Evolutionary conservation across 768 basidiomycete genomes (phyloP), one percentile per base, ranked within the genome.

Genomic region (Tylopilus vinaceipallidus): DNA sequence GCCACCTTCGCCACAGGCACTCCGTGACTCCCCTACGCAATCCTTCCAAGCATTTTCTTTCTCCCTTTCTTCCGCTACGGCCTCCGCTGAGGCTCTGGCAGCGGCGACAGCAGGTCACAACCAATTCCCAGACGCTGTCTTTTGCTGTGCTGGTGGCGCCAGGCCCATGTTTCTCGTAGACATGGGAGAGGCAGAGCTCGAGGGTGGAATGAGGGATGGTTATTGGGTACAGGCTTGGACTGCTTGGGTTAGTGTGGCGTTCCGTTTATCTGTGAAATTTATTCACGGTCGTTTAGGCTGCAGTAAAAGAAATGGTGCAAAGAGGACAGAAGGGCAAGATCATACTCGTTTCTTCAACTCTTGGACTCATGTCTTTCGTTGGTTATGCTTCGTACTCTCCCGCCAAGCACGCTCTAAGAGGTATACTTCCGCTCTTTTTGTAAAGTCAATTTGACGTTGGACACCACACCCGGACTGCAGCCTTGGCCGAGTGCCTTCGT

Each of bases 361-460:
- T 93, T 11, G 88, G 83, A 1, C 83, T 83, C 58, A 84, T 91
- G 73, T 77, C 81, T 2, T 80, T 93, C 47, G 69, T 88, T 3
- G 93, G 94, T 0, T 95, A 84, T 58, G 74, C 85, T 2, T 79
- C 82, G 1, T 95, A 95, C 66, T 73, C 88, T 0, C 90, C 92
- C 0, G 86, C 82, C 10, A 95, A 95, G 63, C 86, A 88, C 58
- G 94, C 94, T 8, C 64, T 95, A 6, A 72, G 91, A 70, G 92
- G 92, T 91, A 55, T 36, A 70, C 53, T 16, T 19, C 24, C 11
- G 12, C 9, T 42, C 6, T 20, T 19, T 9, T 22, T 19, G 3
- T 12, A 3, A 8, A 9, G 20, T 45, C 14, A 8, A 17, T 16
- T 9, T 3, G 7, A 22, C n/a, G 6, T 17, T 38, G 29, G 47